Base-by-base conservation (phyloP, 768 basidiomycete genomes). In the Naematelia aurantialba region DNA sequence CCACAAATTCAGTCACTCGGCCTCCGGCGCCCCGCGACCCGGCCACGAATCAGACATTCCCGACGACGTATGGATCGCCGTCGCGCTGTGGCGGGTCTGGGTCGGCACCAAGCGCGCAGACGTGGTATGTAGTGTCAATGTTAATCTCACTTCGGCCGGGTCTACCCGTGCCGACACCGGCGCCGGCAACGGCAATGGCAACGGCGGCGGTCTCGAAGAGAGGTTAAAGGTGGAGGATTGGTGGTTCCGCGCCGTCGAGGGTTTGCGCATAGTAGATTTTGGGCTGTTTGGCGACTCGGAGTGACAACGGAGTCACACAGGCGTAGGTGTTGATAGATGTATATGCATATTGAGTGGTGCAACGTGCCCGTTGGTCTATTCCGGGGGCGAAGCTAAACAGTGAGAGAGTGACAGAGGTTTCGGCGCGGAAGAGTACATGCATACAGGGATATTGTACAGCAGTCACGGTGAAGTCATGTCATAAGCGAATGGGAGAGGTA, bases 41-140 rank as follows among this genome's bases (percentile, higher is more conserved):
- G 79, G 52, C 65, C 76, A 68, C 50, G 72, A 71, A 4, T 63
- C 64, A 1, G 74, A 75, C 11, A 56, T 68, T 29, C 76, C 81
- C 17, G 91, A 96, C 71, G 79, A 83, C 56, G 88, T 97, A 48
- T 82, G 82, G 29, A 85, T 97, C 65, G 81, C 85, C 27, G 79
- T 97, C 72, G 89, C 87, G 4, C 81, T 98, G 12, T 97, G 85
- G 79, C 84, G 94, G 30, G 79, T 94, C 21, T 79, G 83, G 66
- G 70, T 79, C 22, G 59, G 58, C 49, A 63, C 59, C 52, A 89
- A 88, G 75, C 80, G 81, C 30, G 83, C 87, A 4, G 96, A 99
- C 73, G 74, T 99, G 21, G 87, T 96, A 26, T 81, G 89, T 60
- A 87, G 88, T 17, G 86, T 87, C 71, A 97, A 93, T 76, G 82